These are phyloP conservation scores for Gaeumannomyces sp. DNA, from an alignment of 2,329 filamentous ascomycete genomes.

Conservation along the genomic window DNA sequence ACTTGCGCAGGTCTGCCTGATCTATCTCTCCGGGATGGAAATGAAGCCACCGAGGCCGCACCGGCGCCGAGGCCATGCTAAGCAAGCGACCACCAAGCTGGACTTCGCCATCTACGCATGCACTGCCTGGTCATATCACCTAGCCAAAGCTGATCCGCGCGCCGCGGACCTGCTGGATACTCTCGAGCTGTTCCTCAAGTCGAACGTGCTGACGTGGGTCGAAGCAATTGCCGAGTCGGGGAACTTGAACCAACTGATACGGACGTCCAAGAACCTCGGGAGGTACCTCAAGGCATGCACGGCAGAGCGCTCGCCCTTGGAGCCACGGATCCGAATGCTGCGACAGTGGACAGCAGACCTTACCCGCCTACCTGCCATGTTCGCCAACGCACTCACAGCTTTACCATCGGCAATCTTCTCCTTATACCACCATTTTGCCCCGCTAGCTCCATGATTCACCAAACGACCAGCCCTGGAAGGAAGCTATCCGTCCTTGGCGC, in stretches of 20 bases:
- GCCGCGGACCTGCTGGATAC: slow-evolving; percentile 19
- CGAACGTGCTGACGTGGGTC: slow-evolving; percentile 31
- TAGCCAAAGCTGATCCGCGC: slow-evolving; percentile 21
- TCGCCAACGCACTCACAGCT: slow-evolving; percentile 21
- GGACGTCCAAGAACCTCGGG: slow-evolving; percentile 14
- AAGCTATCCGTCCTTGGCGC: slow-evolving; percentile 21
- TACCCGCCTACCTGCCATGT: slow-evolving; percentile 24
- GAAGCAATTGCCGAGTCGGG: slow-evolving; percentile 21
- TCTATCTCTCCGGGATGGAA: slow-evolving; percentile 26
- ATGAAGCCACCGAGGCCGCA: slow-evolving; percentile 26
- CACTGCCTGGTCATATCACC: slow-evolving; percentile 28
- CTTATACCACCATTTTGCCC: slow-evolving; percentile 28
- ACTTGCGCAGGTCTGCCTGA: slow-evolving; percentile 28
- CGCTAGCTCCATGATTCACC: slow-evolving; percentile 20
- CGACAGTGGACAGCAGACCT: slow-evolving; percentile 26
- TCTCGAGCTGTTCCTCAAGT: slow-evolving; percentile 24
- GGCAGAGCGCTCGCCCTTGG: slow-evolving; percentile 16
- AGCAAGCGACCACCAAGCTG: slow-evolving; percentile 11
- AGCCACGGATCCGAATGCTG: slow-evolving; percentile 16
- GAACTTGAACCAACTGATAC: slow-evolving; percentile 13
- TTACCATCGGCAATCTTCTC: slow-evolving; percentile 26
- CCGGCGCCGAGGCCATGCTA: slow-evolving; percentile 14
- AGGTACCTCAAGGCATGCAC: slow-evolving; percentile 17
- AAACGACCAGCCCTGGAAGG: slow-evolving; percentile 10
- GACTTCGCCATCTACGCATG: slow-evolving; percentile 25